These are phyloP conservation scores for Coccinonectria pachysandricola DNA, from an alignment of 2,329 filamentous ascomycete species.

Conservation along the genomic window DNA sequence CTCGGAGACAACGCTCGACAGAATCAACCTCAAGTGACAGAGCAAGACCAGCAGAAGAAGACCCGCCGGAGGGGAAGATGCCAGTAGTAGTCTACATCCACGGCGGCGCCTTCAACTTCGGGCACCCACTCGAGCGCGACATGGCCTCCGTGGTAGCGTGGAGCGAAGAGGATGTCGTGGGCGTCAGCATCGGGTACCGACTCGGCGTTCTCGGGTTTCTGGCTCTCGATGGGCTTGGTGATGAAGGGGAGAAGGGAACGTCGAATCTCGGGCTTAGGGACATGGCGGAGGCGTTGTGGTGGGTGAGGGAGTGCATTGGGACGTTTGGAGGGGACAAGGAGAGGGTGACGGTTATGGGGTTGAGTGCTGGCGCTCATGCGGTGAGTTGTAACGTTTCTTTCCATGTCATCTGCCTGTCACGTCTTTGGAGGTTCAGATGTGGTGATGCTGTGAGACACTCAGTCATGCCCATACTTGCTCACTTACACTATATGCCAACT, in stretches of 20 bases:
- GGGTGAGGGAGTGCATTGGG: slow-evolving; percentile 50
- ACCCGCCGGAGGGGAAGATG: slow-evolving; percentile 14
- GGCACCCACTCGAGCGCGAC: slow-evolving; percentile 43
- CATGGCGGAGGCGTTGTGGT: slow-evolving; percentile 47
- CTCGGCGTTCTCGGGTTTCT: slow-evolving; percentile 62
- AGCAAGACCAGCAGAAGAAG: too few species aligned
- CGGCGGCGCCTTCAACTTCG: slow-evolving; percentile 52
- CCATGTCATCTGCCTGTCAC: too few species aligned
- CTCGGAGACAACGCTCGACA: too few species aligned
- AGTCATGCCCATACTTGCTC: too few species aligned
- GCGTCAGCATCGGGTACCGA: slow-evolving; percentile 52
- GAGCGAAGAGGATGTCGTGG: slow-evolving; percentile 40
- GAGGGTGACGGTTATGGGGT: slow-evolving; percentile 51
- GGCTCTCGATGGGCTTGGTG: slow-evolving; percentile 37
- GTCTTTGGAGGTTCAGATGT: slow-evolving; percentile 7
- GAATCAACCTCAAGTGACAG: too few species aligned
- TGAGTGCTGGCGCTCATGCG: slow-evolving; percentile 53
- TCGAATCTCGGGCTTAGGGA: slow-evolving; percentile 57
- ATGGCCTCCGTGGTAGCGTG: slow-evolving; percentile 52
- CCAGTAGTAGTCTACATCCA: slow-evolving; percentile 52
- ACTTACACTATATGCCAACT: too few species aligned
- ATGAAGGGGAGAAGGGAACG: too few species aligned
- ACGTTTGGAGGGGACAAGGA: slow-evolving; percentile 49
- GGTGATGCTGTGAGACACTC: too few species aligned
- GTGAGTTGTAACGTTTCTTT: slow-evolving; percentile 23